Percentiles rank a stretch among this genome's conserved stretches.
phyloP scores from a whole-genome alignment of 2,329 filamentous ascomycete genomes.

The Xylariaceae sp. region DNA sequence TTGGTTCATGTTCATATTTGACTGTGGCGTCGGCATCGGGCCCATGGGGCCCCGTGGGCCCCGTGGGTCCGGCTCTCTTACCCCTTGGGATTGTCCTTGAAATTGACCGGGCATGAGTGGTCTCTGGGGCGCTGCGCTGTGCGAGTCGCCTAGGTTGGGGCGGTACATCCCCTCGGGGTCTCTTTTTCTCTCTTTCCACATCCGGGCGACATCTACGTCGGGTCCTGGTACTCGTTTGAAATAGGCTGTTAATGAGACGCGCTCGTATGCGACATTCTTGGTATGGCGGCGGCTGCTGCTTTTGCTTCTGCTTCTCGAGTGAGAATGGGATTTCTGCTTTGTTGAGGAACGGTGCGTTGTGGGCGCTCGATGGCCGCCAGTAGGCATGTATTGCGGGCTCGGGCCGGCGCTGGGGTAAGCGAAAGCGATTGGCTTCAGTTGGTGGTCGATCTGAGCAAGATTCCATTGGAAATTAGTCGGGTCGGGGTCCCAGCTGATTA shows the following conservation, averaged over 20 bases:
- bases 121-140: neutral
- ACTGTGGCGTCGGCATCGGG: too few relatives aligned
- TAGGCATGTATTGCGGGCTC: neutral
- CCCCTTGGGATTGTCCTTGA: neutral
- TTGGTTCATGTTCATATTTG: neutral
- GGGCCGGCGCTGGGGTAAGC: slow-evolving; percentile 11
- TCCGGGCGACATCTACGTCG: neutral
- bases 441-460: slow-evolving; percentile 44
- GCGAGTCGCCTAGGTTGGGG: neutral
- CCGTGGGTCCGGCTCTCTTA: neutral
- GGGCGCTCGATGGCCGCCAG: slow-evolving; percentile 8
- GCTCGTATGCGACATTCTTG: too few relatives aligned
- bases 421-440: slow-evolving; percentile 30
- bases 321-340: slow-evolving; percentile 4
- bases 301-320: slow-evolving; percentile 14
- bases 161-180: neutral
- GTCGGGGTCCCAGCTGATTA: slow-evolving; percentile 37
- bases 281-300: neutral
- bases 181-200: slow-evolving; percentile 20
- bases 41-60: too few relatives aligned
- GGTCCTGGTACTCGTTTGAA: too few relatives aligned
- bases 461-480: slow-evolving; percentile 36
- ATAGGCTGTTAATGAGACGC: too few relatives aligned
- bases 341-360: neutral
- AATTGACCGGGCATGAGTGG: slow-evolving; percentile 1